Conservation (phyloP, 345 rosid genomes). For the Brassica juncea region DNA sequence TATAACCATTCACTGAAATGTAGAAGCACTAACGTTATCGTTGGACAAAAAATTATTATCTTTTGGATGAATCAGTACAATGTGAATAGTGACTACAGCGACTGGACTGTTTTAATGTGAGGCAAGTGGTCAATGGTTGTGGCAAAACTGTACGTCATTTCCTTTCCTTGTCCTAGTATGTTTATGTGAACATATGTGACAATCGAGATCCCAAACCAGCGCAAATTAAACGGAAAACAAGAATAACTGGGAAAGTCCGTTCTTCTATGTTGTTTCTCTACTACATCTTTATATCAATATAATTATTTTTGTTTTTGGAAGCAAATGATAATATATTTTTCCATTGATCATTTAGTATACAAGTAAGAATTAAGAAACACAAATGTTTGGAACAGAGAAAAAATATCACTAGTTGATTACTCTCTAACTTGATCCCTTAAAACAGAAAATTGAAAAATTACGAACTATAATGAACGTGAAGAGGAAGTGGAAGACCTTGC, state of each 20-base stretch:
- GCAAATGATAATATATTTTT: no score
- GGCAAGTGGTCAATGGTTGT: neutral
- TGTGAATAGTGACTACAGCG: neutral
- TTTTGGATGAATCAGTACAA: no score
- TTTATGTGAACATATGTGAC: neutral
- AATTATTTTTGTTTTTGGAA: no score
- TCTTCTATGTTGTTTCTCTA: neutral
- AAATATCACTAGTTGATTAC: neutral
- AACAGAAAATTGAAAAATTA: neutral
- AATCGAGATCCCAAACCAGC: neutral
- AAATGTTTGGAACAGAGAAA: neutral
- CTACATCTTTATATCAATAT: neutral
- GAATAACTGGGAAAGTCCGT: no score
- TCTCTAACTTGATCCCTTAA: neutral
- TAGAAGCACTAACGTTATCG: no score
- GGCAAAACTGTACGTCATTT: neutral
- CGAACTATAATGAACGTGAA: neutral
- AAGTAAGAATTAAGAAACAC: neutral
- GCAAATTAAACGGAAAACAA: neutral
- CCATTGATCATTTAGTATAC: neutral
- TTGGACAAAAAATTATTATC: no score
- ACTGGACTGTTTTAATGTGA: neutral
- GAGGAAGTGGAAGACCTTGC: neutral
- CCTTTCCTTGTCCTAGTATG: conserved; percentile 2
- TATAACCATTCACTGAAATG: no score